Evolutionary conservation across 139 green algal species (phyloP), one percentile per base, ranked within the genome.

Genomic region (Mesotaenium endlicherianum): DNA sequence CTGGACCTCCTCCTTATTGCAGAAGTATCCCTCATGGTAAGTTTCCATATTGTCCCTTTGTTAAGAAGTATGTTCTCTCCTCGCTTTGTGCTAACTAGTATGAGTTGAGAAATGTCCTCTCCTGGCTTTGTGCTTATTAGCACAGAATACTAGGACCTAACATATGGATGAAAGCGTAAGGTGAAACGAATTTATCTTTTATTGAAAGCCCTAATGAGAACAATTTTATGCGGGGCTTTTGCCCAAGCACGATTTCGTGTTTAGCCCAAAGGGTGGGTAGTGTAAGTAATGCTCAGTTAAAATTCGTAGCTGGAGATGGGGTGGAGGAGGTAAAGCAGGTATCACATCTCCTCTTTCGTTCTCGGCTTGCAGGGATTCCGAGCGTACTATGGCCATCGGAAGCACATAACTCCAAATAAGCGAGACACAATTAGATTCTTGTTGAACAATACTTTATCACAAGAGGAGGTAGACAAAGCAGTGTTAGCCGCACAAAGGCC

Each of bases 401-500:
- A 82, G 75, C 41, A 44, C 14, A 64, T 82, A 26, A 82, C 44
- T 31, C 75, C 75, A n/a, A 82, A 82, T 36, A 82, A 82, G 17
- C 49, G 75, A 3, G 44, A 82, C 3, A 69, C 78, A 3, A 30
- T 82, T 0, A 41, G 45, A 8, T 45, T 59, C 20, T 70, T 64
- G 49, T 6, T 75, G 26, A n/a, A 75, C 16, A 47, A 38, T 0
- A 26, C 1, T 3, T 45, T 75, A 34, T 45, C 67, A n/a, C 20
- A 42, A 76, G 75, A 36, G 50, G 50, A 53, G n/a, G 34, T 82
- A 26, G 42, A 82, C 20, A 70, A 75, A 64, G 75, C 75, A 40
- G 39, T 75, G 75, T 3, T 38, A 2, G 75, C 42, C 2, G 44
- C 57, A 1, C 67, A 75, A 31, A n/a, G n/a, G n/a, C 38, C 14